These are phyloP conservation scores for Trichoderma koningii DNA, from an alignment of 2,329 filamentous ascomycete species.

Conservation along the genomic window DNA sequence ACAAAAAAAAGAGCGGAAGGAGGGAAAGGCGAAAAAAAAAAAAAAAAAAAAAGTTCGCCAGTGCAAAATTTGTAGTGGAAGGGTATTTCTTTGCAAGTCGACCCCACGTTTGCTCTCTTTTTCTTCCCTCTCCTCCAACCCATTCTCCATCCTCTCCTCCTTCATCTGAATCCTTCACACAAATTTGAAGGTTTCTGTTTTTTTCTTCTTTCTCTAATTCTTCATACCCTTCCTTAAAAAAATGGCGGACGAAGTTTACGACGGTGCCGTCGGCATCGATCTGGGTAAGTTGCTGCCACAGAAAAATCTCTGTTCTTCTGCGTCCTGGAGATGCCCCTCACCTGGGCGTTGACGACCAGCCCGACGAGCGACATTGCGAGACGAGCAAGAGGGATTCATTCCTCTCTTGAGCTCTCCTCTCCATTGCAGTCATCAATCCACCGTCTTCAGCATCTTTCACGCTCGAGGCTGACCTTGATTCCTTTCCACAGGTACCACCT, in stretches of 20 bases:
- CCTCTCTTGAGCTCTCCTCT: neutral
- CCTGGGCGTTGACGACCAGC: neutral
- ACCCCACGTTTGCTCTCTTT: slow-evolving; percentile 39
- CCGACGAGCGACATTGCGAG: slow-evolving; percentile 1
- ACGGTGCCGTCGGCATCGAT: slow-evolving; percentile 99
- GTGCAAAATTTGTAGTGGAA: slow-evolving; percentile 33
- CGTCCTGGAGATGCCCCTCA: slow-evolving; percentile 19
- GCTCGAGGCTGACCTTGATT: slow-evolving; percentile 17
- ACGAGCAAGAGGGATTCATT: neutral
- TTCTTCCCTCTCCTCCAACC: slow-evolving; percentile 31
- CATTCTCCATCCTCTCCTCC: slow-evolving; percentile 33
- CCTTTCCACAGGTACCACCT: slow-evolving; percentile 78
- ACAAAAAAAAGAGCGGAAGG: too few species aligned
- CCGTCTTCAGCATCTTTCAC: neutral
- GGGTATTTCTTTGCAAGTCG: slow-evolving; percentile 43
- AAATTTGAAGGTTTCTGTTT: slow-evolving; percentile 29
- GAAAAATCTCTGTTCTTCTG: slow-evolving; percentile 12
- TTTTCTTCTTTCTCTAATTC: slow-evolving; percentile 9
- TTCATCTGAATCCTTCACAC: slow-evolving; percentile 32
- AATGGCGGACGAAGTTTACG: slow-evolving; percentile 98
- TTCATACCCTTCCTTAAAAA: slow-evolving; percentile 41
- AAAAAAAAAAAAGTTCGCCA: slow-evolving; percentile 38
- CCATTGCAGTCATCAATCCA: slow-evolving; percentile 7
- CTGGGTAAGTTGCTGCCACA: slow-evolving; percentile 67
- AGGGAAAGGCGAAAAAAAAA: slow-evolving; percentile 27